Evolutionary conservation across 257 asterid species (phyloP).

Genomic region (Dorcoceras hygrometricum): DNA sequence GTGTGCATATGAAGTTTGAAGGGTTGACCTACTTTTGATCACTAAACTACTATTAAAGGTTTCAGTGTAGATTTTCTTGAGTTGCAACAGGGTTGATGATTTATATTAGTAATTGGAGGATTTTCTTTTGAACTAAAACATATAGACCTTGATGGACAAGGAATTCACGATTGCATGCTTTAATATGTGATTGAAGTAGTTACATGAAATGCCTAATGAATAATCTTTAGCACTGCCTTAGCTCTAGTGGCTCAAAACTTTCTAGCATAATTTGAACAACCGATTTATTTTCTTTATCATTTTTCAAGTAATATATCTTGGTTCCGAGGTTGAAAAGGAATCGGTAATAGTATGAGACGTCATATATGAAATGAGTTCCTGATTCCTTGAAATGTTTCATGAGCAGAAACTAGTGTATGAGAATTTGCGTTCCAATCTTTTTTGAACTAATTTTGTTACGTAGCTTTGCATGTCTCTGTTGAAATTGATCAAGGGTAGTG

Average conservation of each 20-base stretch:
- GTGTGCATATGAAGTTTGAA: too few species aligned
- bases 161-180: background rate
- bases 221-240: background rate
- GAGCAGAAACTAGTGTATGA: too few species aligned
- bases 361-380: conserved; percentile 1
- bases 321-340: conserved; percentile 1
- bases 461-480: too few species aligned
- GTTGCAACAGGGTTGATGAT: background rate
- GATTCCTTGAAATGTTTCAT: too few species aligned
- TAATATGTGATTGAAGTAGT: background rate
- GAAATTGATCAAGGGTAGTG: too few species aligned
- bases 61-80: too few species aligned
- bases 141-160: background rate
- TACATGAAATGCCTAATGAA: background rate
- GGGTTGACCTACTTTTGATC: too few species aligned
- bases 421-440: background rate
- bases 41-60: too few species aligned
- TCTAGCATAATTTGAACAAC: background rate
- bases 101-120: background rate
- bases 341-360: conserved; percentile 3
- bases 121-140: background rate
- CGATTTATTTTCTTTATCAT: background rate
- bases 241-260: background rate
- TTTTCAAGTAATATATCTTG: background rate
- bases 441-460: background rate